phyloP scores from a whole-genome alignment of 352 stramenopile species.

The Phytophthora ramorum region DNA sequence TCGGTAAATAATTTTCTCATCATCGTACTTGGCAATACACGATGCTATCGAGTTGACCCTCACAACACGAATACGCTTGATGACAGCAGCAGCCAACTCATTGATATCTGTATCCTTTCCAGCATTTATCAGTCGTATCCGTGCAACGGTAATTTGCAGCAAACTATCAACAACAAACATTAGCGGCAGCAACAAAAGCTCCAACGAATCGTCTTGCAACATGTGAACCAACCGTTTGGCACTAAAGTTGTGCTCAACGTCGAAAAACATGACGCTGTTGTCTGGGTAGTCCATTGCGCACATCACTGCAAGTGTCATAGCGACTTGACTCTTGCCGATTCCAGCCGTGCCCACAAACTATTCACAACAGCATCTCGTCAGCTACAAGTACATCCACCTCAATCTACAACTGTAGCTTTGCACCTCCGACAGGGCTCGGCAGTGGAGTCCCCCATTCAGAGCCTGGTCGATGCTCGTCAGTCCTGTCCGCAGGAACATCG shows the following conservation, averaged over 20 bases:
- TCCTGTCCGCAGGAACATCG: conserved; percentile 68
- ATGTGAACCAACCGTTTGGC: conserved; percentile 53
- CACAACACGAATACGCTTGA: conserved; percentile 54
- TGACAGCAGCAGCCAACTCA: conserved; percentile 32
- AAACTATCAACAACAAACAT: conserved; percentile 35
- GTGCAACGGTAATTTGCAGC: conserved; percentile 52
- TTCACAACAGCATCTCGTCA: conserved; percentile 8
- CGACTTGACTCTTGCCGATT: conserved; percentile 80
- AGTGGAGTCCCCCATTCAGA: conserved; percentile 68
- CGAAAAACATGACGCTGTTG: conserved; percentile 67
- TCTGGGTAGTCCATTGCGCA: conserved; percentile 74
- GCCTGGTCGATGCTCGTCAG: conserved; percentile 67
- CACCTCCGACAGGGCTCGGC: conserved; percentile 63
- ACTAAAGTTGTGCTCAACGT: conserved; percentile 79
- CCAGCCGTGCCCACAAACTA: conserved; percentile 75
- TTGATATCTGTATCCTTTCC: conserved; percentile 28
- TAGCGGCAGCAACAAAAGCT: background rate
- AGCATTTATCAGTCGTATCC: conserved; percentile 32
- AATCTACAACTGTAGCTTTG: background rate
- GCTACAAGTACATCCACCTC: background rate
- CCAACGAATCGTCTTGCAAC: background rate
- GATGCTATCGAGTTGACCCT: conserved; percentile 47
- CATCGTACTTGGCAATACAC: conserved; percentile 53
- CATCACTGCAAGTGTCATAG: conserved; percentile 77
- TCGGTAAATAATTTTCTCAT: background rate